These are phyloP conservation scores for Talaromyces thailandensis DNA, from an alignment of 495 filamentous ascomycete species.

Conservation along the genomic window DNA sequence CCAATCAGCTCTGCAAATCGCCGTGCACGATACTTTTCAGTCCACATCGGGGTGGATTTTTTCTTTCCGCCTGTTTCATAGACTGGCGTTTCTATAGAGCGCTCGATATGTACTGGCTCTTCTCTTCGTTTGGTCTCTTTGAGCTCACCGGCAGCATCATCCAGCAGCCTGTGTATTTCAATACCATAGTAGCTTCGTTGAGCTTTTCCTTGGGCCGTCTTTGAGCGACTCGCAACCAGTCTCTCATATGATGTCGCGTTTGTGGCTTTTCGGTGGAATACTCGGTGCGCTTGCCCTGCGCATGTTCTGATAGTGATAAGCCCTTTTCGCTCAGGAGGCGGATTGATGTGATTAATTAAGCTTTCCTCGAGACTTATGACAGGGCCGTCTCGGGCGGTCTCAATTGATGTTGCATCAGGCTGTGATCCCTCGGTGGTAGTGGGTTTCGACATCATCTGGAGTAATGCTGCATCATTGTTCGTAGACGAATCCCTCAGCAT, in stretches of 20 bases:
- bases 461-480: slow-evolving; percentile 13
- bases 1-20: slow-evolving; percentile 90
- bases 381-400: neutral
- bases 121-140: slow-evolving; percentile 23
- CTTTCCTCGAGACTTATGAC: neutral
- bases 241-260: slow-evolving; percentile 51
- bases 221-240: slow-evolving; percentile 61
- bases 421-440: neutral
- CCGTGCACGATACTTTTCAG: slow-evolving; percentile 83
- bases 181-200: slow-evolving; percentile 84
- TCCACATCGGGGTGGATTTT: slow-evolving; percentile 57
- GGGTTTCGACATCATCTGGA: neutral
- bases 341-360: neutral
- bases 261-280: slow-evolving; percentile 41
- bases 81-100: slow-evolving; percentile 29
- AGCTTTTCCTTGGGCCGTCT: slow-evolving; percentile 59
- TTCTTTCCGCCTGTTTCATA: slow-evolving; percentile 23
- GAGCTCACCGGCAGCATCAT: slow-evolving; percentile 47
- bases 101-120: slow-evolving; percentile 15
- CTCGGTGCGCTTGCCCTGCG: slow-evolving; percentile 50
- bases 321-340: neutral
- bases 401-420: neutral
- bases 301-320: slow-evolving; percentile 47
- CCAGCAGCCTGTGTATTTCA: slow-evolving; percentile 73
- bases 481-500: slow-evolving; percentile 24